Evolutionary conservation across 768 basidiomycete species (phyloP).

Genomic region (Tylopilus intermedius): DNA sequence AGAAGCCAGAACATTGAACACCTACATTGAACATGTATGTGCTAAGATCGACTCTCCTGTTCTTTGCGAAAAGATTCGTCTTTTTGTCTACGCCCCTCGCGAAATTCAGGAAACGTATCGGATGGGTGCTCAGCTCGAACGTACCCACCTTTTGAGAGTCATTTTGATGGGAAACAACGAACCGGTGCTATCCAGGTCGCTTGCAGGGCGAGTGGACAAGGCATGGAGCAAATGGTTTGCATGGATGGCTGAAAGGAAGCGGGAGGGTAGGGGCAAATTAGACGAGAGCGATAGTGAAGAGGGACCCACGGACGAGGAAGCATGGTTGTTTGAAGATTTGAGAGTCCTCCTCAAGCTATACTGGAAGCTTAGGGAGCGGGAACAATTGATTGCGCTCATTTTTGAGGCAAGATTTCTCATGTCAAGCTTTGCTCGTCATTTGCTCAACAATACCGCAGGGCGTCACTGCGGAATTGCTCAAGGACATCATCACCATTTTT

Average conservation of each 20-base stretch:
- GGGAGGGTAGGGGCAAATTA: constrained; percentile 30
- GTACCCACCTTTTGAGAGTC: constrained; percentile 69
- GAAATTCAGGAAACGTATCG: constrained; percentile 85
- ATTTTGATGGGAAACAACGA: constrained; percentile 76
- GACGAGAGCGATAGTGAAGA: constrained; percentile 80
- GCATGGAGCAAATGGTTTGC: constrained; percentile 72
- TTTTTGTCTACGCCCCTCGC: constrained; percentile 80
- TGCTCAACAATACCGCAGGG: constrained; percentile 48
- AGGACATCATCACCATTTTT: constrained; percentile 98
- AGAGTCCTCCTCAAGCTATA: constrained; percentile 75
- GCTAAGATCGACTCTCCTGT: constrained; percentile 85
- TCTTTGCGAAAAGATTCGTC: constrained; percentile 81
- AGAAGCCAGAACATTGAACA: constrained; percentile 79
- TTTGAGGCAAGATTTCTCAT: constrained; percentile 69
- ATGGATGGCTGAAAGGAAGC: constrained; percentile 63
- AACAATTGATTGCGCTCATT: constrained; percentile 87
- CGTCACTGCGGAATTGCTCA: constrained; percentile 88
- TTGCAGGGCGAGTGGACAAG: constrained; percentile 75
- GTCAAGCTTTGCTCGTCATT: not conserved
- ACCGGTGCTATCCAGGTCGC: constrained; percentile 68
- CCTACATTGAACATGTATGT: constrained; percentile 82
- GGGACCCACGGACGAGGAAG: constrained; percentile 90
- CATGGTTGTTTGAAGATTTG: constrained; percentile 93
- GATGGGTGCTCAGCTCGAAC: constrained; percentile 69
- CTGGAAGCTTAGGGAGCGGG: constrained; percentile 76